Percentiles rank a stretch among this genome's conserved stretches.
Conservation (phyloP, 495 filamentous ascomycete species). For the Oleoguttula mirabilis region DNA sequence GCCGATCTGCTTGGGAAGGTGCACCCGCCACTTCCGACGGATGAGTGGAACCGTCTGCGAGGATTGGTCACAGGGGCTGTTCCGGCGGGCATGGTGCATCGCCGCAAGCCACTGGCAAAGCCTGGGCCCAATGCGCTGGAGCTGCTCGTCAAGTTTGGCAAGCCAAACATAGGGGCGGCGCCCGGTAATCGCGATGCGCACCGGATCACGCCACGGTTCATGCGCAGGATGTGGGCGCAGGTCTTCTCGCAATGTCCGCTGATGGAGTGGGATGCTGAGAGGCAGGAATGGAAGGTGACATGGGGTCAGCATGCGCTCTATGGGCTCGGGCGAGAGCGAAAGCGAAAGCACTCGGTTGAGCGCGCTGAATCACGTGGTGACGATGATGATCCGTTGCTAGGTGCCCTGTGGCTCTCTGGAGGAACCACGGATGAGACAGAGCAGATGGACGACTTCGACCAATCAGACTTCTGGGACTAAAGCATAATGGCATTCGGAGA, state of each 20-base stretch:
- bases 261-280: slow-evolving; percentile 22
- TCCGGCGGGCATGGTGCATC: slow-evolving; percentile 32
- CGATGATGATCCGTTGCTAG: too few relatives aligned
- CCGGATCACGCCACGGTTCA: slow-evolving; percentile 33
- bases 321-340: too few relatives aligned
- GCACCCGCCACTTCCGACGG: slow-evolving; percentile 57
- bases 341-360: too few relatives aligned
- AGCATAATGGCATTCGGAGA: too few relatives aligned
- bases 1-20: slow-evolving; percentile 40
- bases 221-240: slow-evolving; percentile 36
- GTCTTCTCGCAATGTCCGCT: slow-evolving; percentile 34
- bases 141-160: slow-evolving; percentile 10
- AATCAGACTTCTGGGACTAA: too few relatives aligned
- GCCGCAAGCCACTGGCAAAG: slow-evolving; percentile 2
- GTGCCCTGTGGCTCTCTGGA: too few relatives aligned
- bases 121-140: slow-evolving; percentile 4
- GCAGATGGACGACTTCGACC: too few relatives aligned
- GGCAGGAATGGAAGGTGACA: slow-evolving; percentile 15
- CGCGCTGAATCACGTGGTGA: too few relatives aligned
- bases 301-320: slow-evolving; percentile 23
- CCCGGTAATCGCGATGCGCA: slow-evolving; percentile 32
- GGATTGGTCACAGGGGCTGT: slow-evolving; percentile 42
- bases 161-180: too few relatives aligned
- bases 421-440: too few relatives aligned
- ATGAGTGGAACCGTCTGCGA: slow-evolving; percentile 52